phyloP scores from a whole-genome alignment of 2,329 filamentous ascomycete genomes.

The Chalaropsis ovoidea region DNA sequence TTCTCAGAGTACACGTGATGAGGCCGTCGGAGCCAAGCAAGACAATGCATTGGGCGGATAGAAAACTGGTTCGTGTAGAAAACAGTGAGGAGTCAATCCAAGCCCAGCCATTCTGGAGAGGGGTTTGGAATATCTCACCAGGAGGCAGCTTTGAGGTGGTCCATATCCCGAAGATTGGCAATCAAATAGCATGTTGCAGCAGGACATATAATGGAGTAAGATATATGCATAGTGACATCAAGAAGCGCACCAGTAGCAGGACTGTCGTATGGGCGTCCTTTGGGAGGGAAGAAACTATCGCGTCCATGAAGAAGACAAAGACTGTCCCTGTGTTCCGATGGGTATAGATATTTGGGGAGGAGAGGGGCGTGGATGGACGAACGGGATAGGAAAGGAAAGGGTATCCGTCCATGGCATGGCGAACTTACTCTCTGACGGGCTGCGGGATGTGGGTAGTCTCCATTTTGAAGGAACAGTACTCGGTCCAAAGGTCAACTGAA shows the following conservation, averaged over 20 bases:
- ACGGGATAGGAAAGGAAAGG: conserved; percentile 33
- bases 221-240: conserved; percentile 3
- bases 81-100: conserved; percentile 34
- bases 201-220: background rate
- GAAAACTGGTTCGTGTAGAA: conserved; percentile 16
- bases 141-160: conserved; percentile 37
- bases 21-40: conserved; percentile 4
- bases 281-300: conserved; percentile 36
- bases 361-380: conserved; percentile 30
- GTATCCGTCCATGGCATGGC: conserved; percentile 42
- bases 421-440: conserved; percentile 99
- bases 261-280: conserved; percentile 11
- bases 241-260: background rate
- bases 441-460: conserved; percentile 92
- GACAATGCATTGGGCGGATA: background rate
- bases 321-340: conserved; percentile 30
- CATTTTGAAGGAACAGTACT: conserved; percentile 96
- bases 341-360: conserved; percentile 26
- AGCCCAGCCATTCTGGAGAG: conserved; percentile 34
- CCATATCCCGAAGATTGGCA: conserved; percentile 32
- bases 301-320: conserved; percentile 32
- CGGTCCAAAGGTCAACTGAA: conserved; percentile 93
- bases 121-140: conserved; percentile 64
- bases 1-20: background rate
- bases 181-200: conserved; percentile 24